These are phyloP conservation scores for Asterella californica DNA, from an alignment of 225 moss, liverwort and hornwort species.

Conservation along the genomic window DNA sequence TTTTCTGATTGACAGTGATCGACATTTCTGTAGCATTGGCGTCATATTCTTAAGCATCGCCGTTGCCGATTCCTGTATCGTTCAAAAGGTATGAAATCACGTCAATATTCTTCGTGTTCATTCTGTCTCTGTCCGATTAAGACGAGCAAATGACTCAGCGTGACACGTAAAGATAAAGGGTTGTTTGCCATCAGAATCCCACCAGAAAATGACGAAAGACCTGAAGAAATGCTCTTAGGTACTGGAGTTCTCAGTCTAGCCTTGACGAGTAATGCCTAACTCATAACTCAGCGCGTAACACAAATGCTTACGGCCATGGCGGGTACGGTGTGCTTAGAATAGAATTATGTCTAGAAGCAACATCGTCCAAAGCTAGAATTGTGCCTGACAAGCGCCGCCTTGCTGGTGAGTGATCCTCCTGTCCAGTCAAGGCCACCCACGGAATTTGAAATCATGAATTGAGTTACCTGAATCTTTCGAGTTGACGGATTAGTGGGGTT, in stretches of 20 bases:
- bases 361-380: not conserved
- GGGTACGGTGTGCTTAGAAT: too few relatives aligned
- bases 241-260: too few relatives aligned
- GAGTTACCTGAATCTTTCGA: conserved; percentile 38
- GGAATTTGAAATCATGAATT: not conserved
- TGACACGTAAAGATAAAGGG: not conserved
- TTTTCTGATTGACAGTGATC: conserved; percentile 37
- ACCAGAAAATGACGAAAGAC: not conserved
- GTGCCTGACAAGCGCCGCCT: not conserved
- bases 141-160: too few relatives aligned
- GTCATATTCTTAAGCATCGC: conserved; percentile 42
- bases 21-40: conserved; percentile 35
- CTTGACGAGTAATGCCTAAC: too few relatives aligned
- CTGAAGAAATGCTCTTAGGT: too few relatives aligned
- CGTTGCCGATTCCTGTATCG: conserved; percentile 41
- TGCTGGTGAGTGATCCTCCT: not conserved
- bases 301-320: too few relatives aligned
- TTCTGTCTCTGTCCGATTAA: too few relatives aligned
- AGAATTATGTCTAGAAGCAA: too few relatives aligned
- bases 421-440: not conserved
- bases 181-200: not conserved
- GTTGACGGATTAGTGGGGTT: conserved; percentile 23
- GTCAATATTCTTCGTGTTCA: not conserved
- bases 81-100: not conserved
- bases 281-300: too few relatives aligned